Base-by-base conservation (phyloP, 2,329 filamentous ascomycete species). In the Alternaria viburni region DNA sequence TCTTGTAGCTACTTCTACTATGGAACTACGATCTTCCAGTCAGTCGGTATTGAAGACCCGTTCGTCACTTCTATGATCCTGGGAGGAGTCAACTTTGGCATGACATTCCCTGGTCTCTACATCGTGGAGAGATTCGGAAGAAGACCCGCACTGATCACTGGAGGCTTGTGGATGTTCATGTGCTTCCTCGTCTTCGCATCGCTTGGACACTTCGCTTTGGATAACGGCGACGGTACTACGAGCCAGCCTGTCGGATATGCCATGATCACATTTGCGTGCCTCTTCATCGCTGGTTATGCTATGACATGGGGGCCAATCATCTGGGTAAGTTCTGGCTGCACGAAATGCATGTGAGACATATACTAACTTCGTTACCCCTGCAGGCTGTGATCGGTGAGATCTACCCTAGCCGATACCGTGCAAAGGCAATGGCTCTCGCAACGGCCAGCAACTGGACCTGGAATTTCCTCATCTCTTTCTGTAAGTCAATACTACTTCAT, bases 231-330 rank as follows among this genome's bases (percentile, higher is more conserved):
- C 15, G 79, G 79, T 4, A 65, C 68, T 2, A 71, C 69, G 9
- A 82, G 80, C 2, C 77, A 80, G n/a, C 59, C 66, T 1, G 82
- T 87, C 6, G 89, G 89, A 21, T 83, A 85, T 4, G 85, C 86
- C 44, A 86, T 91, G 69, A 90, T 92, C 47, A 84, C 89, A 57
- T 91, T 91, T 76, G 89, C 89, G 0, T 91, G 89, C 71, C 82
- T 92, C 44, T 90, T 90, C 74, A 89, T 90, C 67, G 83, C 89
- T 0, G 87, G 84, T 1, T 91, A 89, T 63, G 89, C 89, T 5
- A 90, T 87, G 2, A 91, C 89, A 2, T 91, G 89, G 90, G 89
- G 89, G 21, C 90, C 90, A 1, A 86, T 89, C 54, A 87, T 91
- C 57, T 93, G 91, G 91, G 88, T 91, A 57, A 30, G 28, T 30